A percentile compares a stretch with the other conserved stretches of the same genome.
These are phyloP conservation scores for Rutstroemia sydowiana DNA, from an alignment of 2,329 filamentous ascomycete species.

Conservation along the genomic window DNA sequence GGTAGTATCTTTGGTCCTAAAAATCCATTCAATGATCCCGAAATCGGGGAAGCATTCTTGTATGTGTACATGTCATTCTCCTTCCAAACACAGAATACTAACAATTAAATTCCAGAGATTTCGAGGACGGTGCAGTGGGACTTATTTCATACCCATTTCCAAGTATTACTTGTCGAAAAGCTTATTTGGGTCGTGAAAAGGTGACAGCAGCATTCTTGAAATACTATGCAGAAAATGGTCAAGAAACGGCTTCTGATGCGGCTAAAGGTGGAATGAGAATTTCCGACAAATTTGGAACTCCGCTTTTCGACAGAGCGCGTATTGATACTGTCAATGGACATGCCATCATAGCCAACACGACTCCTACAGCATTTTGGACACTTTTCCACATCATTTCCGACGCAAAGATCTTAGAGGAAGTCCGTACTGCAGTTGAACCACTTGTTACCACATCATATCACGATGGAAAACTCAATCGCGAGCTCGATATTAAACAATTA, in stretches of 20 bases:
- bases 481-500: neutral
- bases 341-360: slow-evolving; percentile 1
- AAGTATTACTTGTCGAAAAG: neutral
- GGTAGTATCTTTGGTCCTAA: neutral
- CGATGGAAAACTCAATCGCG: neutral
- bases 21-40: neutral
- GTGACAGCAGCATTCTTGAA: neutral
- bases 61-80: neutral
- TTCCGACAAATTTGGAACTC: too few species aligned
- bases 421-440: neutral
- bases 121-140: neutral
- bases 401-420: neutral
- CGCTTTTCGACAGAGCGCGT: too few species aligned
- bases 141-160: neutral
- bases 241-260: neutral
- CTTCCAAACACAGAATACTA: neutral
- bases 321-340: neutral
- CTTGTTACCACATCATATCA: too few species aligned
- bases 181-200: neutral
- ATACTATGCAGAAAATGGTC: neutral
- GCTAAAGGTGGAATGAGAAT: too few species aligned
- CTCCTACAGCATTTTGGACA: slow-evolving; percentile 1
- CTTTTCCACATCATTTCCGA: slow-evolving; percentile 2
- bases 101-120: neutral
- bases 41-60: neutral